Conservation (phyloP, 768 basidiomycete genomes). For the Candolleomyces eurysporus region DNA sequence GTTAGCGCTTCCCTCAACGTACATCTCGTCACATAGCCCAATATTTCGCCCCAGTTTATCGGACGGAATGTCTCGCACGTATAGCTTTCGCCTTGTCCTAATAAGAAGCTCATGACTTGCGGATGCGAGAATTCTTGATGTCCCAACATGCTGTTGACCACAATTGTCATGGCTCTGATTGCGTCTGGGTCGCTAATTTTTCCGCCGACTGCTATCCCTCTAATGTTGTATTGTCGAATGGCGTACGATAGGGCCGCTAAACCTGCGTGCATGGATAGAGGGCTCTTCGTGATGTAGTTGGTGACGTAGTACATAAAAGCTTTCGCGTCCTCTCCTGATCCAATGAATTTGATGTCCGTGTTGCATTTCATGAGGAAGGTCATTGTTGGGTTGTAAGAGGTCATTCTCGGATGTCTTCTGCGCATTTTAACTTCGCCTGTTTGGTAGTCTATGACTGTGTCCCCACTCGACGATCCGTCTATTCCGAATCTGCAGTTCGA, state of each 20-base stretch:
- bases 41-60: background rate
- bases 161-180: conserved; percentile 4
- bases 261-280: conserved; percentile 5
- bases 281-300: conserved; percentile 9
- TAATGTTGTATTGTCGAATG: no score
- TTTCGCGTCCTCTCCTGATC: conserved; percentile 1
- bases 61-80: background rate
- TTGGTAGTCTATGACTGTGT: background rate
- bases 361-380: conserved; percentile 7
- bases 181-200: no score
- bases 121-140: no score
- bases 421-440: background rate
- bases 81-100: conserved; percentile 15
- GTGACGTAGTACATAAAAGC: conserved; percentile 12
- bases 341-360: conserved; percentile 10
- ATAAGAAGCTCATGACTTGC: conserved; percentile 25
- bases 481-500: background rate
- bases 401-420: background rate
- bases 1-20: no score
- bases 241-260: conserved; percentile 1
- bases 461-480: background rate
- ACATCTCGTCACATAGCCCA: no score
- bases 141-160: background rate
- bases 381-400: background rate
- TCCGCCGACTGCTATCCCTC: no score